phyloP scores from a whole-genome alignment of 2,329 filamentous ascomycete genomes.

The Fusarium sambucinum region DNA sequence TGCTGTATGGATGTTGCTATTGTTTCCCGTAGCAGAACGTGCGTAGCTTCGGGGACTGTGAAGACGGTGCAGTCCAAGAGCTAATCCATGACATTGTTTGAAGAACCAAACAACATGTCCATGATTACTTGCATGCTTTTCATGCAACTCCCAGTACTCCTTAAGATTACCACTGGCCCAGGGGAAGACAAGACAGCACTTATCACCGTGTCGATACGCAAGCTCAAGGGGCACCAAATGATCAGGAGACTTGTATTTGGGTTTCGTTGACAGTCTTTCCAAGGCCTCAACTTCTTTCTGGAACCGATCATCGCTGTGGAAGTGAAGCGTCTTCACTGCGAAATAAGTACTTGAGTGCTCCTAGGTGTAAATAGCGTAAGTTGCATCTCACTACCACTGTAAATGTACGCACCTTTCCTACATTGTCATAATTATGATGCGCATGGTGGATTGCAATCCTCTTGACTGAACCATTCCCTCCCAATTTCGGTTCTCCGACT shows the following conservation, averaged over 20 bases:
- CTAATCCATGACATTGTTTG: background rate
- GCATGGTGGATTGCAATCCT: background rate
- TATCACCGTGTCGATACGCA: background rate
- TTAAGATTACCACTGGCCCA: background rate
- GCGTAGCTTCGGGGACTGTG: background rate
- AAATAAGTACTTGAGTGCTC: background rate
- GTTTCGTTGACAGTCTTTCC: background rate
- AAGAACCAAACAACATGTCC: background rate
- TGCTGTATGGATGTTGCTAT: background rate
- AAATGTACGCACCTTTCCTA: background rate
- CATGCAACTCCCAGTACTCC: background rate
- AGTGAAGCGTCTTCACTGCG: background rate
- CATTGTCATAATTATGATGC: background rate
- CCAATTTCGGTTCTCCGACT: background rate
- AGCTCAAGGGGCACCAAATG: background rate
- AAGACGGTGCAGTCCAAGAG: background rate
- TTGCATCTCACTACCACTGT: rapidly evolving
- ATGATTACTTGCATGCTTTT: background rate
- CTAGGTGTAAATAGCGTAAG: background rate
- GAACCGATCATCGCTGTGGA: background rate
- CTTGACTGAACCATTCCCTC: background rate
- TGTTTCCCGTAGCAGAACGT: background rate
- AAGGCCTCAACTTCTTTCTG: background rate
- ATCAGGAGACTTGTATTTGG: background rate
- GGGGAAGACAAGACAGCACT: background rate